Evolutionary conservation across 78 protist species (phyloP).

Genomic region (Monosiga brevicollis): DNA sequence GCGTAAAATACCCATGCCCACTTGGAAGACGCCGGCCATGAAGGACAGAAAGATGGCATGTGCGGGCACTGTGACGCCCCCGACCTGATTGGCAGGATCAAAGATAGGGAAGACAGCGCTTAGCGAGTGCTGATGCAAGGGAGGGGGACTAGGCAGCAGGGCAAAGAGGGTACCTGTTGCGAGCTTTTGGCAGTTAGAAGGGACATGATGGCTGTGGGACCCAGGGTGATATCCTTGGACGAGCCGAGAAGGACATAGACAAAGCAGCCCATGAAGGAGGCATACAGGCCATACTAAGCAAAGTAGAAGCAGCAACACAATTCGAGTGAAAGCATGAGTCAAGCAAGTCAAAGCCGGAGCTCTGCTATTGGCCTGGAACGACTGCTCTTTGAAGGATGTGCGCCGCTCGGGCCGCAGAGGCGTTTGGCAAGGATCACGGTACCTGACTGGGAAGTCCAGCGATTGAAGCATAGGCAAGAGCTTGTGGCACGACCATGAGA

Average conservation of each 20-base stretch:
- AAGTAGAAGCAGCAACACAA: not conserved
- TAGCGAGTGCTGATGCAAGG: not conserved
- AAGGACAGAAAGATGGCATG: not conserved
- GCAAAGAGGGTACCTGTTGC: not conserved
- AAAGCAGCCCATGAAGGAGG: not conserved
- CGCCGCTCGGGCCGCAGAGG: not conserved
- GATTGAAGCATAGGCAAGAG: conserved; percentile 28
- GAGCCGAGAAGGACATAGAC: not conserved
- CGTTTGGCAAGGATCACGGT: not conserved
- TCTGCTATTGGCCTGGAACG: not conserved
- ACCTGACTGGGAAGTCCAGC: not conserved
- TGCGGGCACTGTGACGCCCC: not conserved
- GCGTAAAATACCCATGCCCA: not conserved
- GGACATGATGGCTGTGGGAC: conserved; percentile 15
- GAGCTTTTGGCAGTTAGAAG: not conserved
- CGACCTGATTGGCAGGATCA: not conserved
- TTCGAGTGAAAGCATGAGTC: not conserved
- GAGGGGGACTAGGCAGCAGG: not conserved
- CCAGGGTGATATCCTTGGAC: not conserved
- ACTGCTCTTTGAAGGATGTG: not conserved
- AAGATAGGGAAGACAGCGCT: not conserved
- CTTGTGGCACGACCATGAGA: conserved; percentile 27
- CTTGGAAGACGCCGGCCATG: not conserved
- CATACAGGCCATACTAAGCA: not conserved
- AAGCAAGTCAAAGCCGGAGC: not conserved